These are phyloP conservation scores for Aspergillus thermomutatus DNA, from an alignment of 2,329 filamentous ascomycete genomes.

Conservation along the genomic window DNA sequence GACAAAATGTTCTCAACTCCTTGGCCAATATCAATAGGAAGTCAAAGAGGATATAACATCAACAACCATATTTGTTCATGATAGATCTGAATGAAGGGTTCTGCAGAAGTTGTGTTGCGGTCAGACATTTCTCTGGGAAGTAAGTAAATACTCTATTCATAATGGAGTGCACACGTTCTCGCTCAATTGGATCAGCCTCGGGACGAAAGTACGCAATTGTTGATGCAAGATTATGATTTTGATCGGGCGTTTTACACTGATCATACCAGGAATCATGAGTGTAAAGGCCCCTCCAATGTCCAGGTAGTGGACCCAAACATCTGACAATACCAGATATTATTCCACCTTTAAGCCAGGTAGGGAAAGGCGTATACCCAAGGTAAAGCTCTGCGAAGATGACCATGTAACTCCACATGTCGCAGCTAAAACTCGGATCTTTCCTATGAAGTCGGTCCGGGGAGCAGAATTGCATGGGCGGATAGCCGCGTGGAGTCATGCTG, in stretches of 20 bases:
- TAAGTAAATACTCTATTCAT: conserved; percentile 25
- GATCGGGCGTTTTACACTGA: conserved; percentile 13
- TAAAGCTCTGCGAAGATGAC: conserved; percentile 26
- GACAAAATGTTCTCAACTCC: too few species aligned
- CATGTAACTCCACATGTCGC: conserved; percentile 34
- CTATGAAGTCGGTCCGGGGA: conserved; percentile 26
- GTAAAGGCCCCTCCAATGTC: conserved; percentile 23
- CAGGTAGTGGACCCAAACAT: conserved; percentile 23
- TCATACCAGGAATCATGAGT: conserved; percentile 28
- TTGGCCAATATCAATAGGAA: not conserved
- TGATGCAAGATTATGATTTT: conserved; percentile 4
- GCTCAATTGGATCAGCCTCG: conserved; percentile 20
- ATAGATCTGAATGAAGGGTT: conserved; percentile 27
- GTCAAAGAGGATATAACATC: conserved; percentile 6
- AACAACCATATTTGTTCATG: conserved; percentile 27
- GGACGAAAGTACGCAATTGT: conserved; percentile 14
- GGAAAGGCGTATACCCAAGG: conserved; percentile 17
- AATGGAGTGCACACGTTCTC: conserved; percentile 17
- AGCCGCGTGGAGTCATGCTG: conserved; percentile 5
- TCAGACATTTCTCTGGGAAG: conserved; percentile 20
- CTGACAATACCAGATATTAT: conserved; percentile 18
- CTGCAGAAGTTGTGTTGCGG: conserved; percentile 24
- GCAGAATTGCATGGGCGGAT: conserved; percentile 20
- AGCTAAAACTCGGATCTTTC: conserved; percentile 21
- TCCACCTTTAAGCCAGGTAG: conserved; percentile 11